Conservation (phyloP, 2,329 filamentous ascomycete genomes). For the Calonectria fujianensis region DNA sequence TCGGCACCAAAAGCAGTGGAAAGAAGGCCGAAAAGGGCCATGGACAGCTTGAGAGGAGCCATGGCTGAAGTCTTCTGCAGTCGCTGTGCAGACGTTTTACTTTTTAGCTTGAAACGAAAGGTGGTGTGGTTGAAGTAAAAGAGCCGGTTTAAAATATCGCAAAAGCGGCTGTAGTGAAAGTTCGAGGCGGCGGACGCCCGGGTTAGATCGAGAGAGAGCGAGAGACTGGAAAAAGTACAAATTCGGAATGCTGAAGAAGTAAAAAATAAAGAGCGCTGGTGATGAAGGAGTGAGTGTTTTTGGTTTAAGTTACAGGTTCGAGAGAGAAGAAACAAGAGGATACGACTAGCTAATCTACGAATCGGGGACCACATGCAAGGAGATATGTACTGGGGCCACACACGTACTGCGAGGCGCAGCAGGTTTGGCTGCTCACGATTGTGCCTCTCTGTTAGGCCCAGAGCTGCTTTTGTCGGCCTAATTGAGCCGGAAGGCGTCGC, state of each 20-base stretch:
- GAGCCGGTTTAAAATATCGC: constrained; percentile 1
- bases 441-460: constrained; percentile 11
- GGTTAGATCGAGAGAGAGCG: constrained; percentile 8
- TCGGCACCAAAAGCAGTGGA: constrained; percentile 13
- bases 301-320: constrained; percentile 4
- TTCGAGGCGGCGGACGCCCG: neutral
- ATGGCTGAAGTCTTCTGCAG: neutral
- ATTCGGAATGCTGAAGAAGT: neutral
- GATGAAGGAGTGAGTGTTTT: neutral
- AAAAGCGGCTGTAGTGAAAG: neutral
- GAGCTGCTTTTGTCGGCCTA: constrained; percentile 22
- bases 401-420: constrained; percentile 9
- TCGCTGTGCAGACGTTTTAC: neutral
- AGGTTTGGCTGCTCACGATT: neutral
- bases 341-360: neutral
- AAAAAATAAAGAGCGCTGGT: constrained; percentile 7
- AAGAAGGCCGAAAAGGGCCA: constrained; percentile 26
- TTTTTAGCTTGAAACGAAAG: neutral
- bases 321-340: constrained; percentile 4
- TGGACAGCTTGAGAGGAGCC: constrained; percentile 19
- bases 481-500: constrained; percentile 23
- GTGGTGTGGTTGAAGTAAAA: neutral
- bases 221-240: constrained; percentile 15
- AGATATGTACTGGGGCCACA: constrained; percentile 27
- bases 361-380: neutral